Evolutionary conservation across 2,329 filamentous ascomycete genomes (phyloP).

Genomic region (Pseudocercospora ulei): DNA sequence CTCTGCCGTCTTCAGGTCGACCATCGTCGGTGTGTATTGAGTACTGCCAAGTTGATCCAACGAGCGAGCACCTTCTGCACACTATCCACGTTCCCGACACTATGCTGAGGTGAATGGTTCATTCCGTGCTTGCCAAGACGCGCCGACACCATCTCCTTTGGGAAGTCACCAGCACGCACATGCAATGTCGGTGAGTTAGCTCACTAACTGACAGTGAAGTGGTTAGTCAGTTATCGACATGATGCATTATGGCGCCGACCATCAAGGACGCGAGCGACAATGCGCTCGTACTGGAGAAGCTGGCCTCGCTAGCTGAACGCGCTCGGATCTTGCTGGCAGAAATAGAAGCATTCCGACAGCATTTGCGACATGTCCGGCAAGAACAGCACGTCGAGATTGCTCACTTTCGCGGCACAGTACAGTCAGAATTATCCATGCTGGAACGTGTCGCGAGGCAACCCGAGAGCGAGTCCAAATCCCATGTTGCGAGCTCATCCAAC

Average conservation of each 20-base stretch:
- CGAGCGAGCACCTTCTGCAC: no score
- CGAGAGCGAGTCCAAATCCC: constrained; percentile 32
- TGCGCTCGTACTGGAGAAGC: constrained; percentile 19
- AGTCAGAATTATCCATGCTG: constrained; percentile 32
- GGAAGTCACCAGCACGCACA: no score
- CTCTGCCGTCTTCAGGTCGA: constrained; percentile 69
- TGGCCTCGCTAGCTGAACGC: constrained; percentile 31
- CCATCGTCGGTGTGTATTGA: constrained; percentile 51
- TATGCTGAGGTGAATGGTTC: no score
- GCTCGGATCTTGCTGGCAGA: constrained; percentile 37
- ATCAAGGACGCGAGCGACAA: not conserved
- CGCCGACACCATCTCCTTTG: constrained; percentile 5
- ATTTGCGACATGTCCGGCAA: constrained; percentile 32
- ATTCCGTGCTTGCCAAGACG: constrained; percentile 5
- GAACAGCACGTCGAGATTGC: constrained; percentile 34
- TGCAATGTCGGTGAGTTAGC: no score
- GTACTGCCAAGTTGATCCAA: no score
- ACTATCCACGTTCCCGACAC: no score
- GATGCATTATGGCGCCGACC: not conserved
- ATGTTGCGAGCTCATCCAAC: constrained; percentile 56
- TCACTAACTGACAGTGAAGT: no score
- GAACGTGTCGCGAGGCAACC: constrained; percentile 27
- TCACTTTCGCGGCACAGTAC: constrained; percentile 32
- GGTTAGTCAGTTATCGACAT: not conserved
- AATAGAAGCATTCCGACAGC: constrained; percentile 36